Evolutionary conservation across 768 basidiomycete genomes (phyloP).

Genomic region (Sporobolomyces roseus): DNA sequence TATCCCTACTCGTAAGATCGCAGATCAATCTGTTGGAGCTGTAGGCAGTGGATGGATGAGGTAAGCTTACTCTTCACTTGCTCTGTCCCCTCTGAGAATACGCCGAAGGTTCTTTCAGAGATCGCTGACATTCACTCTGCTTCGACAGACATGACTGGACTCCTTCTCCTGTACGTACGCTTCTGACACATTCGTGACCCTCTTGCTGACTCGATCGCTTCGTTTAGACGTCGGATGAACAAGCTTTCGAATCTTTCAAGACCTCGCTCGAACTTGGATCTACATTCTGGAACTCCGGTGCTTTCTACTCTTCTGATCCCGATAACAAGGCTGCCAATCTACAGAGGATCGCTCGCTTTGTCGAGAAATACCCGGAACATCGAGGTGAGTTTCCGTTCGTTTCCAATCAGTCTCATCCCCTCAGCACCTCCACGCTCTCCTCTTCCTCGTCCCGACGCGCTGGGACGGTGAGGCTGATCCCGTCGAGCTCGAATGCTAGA

Average conservation of each 20-base stretch:
- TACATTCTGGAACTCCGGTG: slow-evolving; percentile 56
- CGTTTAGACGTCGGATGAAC: slow-evolving; percentile 54
- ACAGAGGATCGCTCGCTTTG: slow-evolving; percentile 56
- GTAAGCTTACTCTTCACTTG: neutral
- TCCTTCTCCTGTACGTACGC: neutral
- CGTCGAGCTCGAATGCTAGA: slow-evolving; percentile 44
- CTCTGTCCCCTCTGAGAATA: neutral
- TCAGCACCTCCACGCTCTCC: too few relatives aligned
- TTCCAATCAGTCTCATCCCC: too few relatives aligned
- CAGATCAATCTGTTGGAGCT: slow-evolving; percentile 44
- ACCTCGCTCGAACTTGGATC: slow-evolving; percentile 45
- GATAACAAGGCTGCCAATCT: slow-evolving; percentile 53
- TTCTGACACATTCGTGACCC: neutral
- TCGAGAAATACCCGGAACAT: slow-evolving; percentile 53
- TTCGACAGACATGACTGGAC: slow-evolving; percentile 2
- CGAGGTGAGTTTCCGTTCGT: neutral
- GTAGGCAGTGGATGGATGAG: slow-evolving; percentile 52
- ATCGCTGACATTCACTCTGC: neutral
- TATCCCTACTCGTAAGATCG: slow-evolving; percentile 10
- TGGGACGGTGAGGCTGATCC: too few relatives aligned
- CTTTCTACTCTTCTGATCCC: slow-evolving; percentile 58
- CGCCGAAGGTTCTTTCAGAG: too few relatives aligned
- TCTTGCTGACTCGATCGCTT: neutral
- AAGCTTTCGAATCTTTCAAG: slow-evolving; percentile 63
- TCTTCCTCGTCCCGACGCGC: too few relatives aligned